Percentiles rank a stretch among this genome's conserved stretches.
phyloP scores from a whole-genome alignment of 306 rosid genomes.

The Lathyrus aphaca region DNA sequence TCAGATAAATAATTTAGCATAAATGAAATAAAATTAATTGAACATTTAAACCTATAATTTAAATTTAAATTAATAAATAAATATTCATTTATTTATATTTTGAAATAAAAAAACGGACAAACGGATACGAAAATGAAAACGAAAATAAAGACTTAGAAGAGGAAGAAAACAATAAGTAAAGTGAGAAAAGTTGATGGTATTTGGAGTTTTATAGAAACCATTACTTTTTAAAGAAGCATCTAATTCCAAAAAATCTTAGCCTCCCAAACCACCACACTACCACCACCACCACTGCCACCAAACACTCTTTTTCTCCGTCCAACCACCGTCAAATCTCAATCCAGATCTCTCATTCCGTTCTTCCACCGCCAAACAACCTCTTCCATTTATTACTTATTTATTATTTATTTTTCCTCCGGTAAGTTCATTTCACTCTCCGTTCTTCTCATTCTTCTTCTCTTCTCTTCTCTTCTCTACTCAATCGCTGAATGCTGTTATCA shows the following conservation, averaged over 20 bases:
- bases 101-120: no score
- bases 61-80: no score
- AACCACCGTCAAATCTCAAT: constrained; percentile 1
- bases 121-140: no score
- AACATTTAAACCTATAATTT: no score
- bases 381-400: constrained; percentile 25
- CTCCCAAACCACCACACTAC: constrained; percentile 43
- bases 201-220: no score
- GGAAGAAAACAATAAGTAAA: no score
- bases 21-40: no score
- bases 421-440: constrained; percentile 41
- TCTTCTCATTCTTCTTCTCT: neutral
- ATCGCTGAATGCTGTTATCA: constrained; percentile 11
- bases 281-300: neutral
- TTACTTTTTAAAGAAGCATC: neutral
- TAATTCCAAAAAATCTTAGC: constrained; percentile 13
- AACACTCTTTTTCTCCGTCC: neutral
- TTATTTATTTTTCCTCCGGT: constrained; percentile 51
- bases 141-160: no score
- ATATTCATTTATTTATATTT: no score
- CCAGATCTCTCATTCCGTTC: constrained; percentile 48
- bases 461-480: neutral
- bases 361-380: neutral
- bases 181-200: no score
- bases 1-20: no score